phyloP scores from a whole-genome alignment of 345 rosid genomes.

The Laguncularia racemosa region DNA sequence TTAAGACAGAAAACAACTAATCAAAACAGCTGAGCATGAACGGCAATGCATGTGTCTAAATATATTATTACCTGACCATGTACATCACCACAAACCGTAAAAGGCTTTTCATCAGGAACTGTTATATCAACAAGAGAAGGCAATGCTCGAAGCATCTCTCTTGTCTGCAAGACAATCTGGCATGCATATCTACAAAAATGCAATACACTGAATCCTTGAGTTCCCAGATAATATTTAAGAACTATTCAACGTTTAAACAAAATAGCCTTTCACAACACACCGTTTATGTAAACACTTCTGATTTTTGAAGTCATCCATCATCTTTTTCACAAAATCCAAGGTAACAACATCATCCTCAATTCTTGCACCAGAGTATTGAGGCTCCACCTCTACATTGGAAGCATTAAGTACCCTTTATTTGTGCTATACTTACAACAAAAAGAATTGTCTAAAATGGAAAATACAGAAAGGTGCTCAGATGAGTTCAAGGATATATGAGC shows the following conservation, averaged over 20 bases:
- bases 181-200: constrained; percentile 65
- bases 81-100: constrained; percentile 97
- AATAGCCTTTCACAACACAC: constrained; percentile 23
- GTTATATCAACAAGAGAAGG: constrained; percentile 83
- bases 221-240: neutral
- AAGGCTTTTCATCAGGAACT: constrained; percentile 63
- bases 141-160: constrained; percentile 62
- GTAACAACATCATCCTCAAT: constrained; percentile 84
- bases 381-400: constrained; percentile 78
- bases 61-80: constrained; percentile 80
- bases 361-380: constrained; percentile 88
- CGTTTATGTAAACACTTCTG: constrained; percentile 85
- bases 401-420: neutral
- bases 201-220: neutral
- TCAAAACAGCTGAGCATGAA: too few relatives aligned
- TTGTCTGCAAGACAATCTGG: constrained; percentile 80
- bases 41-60: too few relatives aligned
- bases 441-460: neutral
- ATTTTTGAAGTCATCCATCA: constrained; percentile 92
- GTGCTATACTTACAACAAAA: neutral
- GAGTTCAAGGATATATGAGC: too few relatives aligned
- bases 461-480: neutral
- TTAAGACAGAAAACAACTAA: too few relatives aligned
- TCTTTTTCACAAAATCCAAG: constrained; percentile 81
- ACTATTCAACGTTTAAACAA: neutral